A percentile compares a stretch with the other conserved stretches of the same genome.
Evolutionary conservation across 2,329 filamentous ascomycete genomes (phyloP).

Genomic region (Ophiostoma novo-ulmi): DNA sequence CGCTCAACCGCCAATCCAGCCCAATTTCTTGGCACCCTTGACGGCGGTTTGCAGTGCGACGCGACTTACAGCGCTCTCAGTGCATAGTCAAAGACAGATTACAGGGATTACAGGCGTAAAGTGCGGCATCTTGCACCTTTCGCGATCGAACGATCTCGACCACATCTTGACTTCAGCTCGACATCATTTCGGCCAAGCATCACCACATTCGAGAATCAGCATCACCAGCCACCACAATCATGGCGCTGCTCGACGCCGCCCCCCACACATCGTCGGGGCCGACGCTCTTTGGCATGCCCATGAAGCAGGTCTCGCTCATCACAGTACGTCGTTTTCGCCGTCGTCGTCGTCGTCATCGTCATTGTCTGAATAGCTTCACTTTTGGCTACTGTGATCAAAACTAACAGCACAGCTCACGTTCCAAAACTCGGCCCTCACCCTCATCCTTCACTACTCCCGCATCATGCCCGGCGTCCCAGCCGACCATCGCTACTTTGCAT

Average conservation of each 20-base stretch:
- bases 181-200: neutral
- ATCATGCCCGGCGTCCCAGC: conserved; percentile 74
- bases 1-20: neutral
- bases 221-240: conserved; percentile 26
- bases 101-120: neutral
- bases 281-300: conserved; percentile 53
- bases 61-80: neutral
- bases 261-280: conserved; percentile 39
- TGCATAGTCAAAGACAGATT: neutral
- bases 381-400: conserved; percentile 17
- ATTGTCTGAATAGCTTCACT: neutral
- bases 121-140: neutral
- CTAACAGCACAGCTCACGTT: conserved; percentile 59
- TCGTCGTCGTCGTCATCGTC: too few species aligned
- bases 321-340: conserved; percentile 45
- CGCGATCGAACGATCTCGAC: neutral
- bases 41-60: conserved; percentile 1
- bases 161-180: neutral
- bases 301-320: conserved; percentile 64
- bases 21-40: neutral
- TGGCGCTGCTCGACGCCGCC: conserved; percentile 41
- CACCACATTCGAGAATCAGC: neutral
- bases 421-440: conserved; percentile 72
- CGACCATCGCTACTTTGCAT: conserved; percentile 85
- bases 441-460: conserved; percentile 89